phyloP scores from a whole-genome alignment of 2,329 filamentous ascomycete species.

The Aquanectria penicillioides region DNA sequence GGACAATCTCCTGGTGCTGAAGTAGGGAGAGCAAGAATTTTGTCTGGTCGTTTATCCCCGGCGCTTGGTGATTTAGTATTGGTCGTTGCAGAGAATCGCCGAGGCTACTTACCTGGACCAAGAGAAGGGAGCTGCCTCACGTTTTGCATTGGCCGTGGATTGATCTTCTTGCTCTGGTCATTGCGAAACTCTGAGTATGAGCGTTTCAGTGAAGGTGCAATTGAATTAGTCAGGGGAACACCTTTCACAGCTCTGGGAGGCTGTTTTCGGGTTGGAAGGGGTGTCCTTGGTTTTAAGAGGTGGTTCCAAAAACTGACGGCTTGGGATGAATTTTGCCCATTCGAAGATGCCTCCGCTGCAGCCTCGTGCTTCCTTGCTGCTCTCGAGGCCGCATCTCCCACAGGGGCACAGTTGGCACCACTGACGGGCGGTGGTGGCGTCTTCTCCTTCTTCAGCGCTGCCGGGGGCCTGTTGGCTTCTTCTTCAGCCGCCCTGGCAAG shows the following conservation, averaged over 20 bases:
- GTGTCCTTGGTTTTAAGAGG: no score
- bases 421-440: slow-evolving; percentile 10
- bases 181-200: neutral
- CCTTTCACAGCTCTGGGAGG: no score
- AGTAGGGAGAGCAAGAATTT: slow-evolving; percentile 32
- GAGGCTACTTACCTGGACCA: slow-evolving; percentile 28
- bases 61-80: slow-evolving; percentile 20
- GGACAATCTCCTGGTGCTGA: slow-evolving; percentile 22
- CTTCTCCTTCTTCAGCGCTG: slow-evolving; percentile 20
- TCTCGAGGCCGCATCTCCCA: slow-evolving; percentile 30
- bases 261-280: no score
- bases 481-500: slow-evolving; percentile 29
- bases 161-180: neutral
- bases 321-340: no score
- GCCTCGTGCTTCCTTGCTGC: no score
- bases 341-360: no score
- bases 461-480: slow-evolving; percentile 1
- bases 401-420: slow-evolving; percentile 29
- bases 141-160: neutral
- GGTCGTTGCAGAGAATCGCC: neutral
- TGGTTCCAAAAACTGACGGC: no score
- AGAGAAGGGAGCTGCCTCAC: slow-evolving; percentile 4
- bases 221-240: no score
- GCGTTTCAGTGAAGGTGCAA: slow-evolving; percentile 8
- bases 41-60: slow-evolving; percentile 24